Percentiles rank a stretch among this genome's conserved stretches.
Evolutionary conservation across 1,284 basidiomycete species (phyloP).

Genomic region (Austroboletus novae-zelandiae): DNA sequence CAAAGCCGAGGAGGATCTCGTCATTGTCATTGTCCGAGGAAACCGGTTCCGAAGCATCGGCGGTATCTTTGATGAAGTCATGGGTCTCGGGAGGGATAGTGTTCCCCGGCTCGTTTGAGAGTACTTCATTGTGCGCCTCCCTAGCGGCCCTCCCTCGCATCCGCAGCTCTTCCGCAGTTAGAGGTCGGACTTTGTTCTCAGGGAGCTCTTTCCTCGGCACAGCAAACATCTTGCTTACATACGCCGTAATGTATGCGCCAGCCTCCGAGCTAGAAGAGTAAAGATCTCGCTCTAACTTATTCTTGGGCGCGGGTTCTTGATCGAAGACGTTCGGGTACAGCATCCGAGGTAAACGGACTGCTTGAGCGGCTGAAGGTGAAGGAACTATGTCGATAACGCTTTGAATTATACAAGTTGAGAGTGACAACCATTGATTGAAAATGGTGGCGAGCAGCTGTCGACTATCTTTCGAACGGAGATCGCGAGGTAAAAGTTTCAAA

Average conservation of each 20-base stretch:
- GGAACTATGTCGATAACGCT: constrained; percentile 92
- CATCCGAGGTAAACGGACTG: constrained; percentile 87
- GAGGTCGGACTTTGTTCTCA: constrained; percentile 72
- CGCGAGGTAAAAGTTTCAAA: constrained; percentile 85
- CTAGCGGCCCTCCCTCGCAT: constrained; percentile 63
- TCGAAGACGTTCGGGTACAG: constrained; percentile 80
- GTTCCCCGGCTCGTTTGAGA: constrained; percentile 29
- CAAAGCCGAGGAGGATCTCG: constrained; percentile 87
- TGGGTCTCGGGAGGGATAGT: constrained; percentile 20
- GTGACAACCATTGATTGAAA: constrained; percentile 94
- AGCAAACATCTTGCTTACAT: constrained; percentile 99
- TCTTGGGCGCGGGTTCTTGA: constrained; percentile 58
- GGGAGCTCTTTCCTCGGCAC: constrained; percentile 80
- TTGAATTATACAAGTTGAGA: constrained; percentile 93
- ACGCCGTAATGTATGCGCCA: constrained; percentile 71
- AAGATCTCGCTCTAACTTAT: constrained; percentile 80
- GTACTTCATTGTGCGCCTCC: constrained; percentile 42
- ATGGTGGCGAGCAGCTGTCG: constrained; percentile 82
- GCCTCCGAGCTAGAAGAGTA: constrained; percentile 69
- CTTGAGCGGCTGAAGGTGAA: constrained; percentile 81
- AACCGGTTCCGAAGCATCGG: constrained; percentile 13
- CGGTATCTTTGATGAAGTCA: constrained; percentile 6
- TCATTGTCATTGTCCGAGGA: constrained; percentile 46
- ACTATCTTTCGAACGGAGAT: constrained; percentile 90
- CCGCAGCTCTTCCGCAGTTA: constrained; percentile 89